Evolutionary conservation across 1,284 basidiomycete species (phyloP).

Genomic region (Ceratobasidium sp.): DNA sequence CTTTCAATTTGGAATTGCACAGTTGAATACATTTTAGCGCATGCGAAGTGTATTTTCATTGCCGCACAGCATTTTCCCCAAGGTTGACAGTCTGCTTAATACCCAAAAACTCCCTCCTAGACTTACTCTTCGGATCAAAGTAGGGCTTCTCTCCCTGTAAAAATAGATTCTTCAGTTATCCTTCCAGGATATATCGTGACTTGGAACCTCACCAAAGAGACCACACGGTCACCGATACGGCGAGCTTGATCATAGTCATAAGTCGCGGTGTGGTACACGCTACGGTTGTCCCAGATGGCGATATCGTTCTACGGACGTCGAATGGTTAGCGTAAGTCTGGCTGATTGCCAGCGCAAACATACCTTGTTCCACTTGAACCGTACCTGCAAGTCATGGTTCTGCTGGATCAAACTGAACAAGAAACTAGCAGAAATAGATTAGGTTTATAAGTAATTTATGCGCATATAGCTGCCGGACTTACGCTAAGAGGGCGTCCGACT

Average conservation of each 20-base stretch:
- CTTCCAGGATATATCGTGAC: neutral
- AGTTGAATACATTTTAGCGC: too few species aligned
- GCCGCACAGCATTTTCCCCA: conserved; percentile 2
- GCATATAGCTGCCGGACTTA: neutral
- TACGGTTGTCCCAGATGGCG: conserved; percentile 58
- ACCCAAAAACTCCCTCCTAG: conserved; percentile 56
- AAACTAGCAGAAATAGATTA: conserved; percentile 44
- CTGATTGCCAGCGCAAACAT: neutral
- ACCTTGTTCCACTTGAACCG: conserved; percentile 55
- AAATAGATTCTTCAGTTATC: neutral
- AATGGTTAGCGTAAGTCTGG: neutral
- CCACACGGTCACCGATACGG: conserved; percentile 65
- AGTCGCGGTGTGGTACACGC: conserved; percentile 62
- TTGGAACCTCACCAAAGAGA: conserved; percentile 51
- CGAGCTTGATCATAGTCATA: conserved; percentile 60
- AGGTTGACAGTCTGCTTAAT: conserved; percentile 23
- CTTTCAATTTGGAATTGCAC: too few species aligned
- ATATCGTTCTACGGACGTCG: conserved; percentile 45
- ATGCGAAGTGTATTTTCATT: too few species aligned
- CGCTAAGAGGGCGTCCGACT: conserved; percentile 61
- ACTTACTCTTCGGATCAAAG: conserved; percentile 61
- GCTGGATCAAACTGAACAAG: conserved; percentile 57
- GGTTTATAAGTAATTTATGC: neutral
- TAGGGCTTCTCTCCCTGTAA: conserved; percentile 66
- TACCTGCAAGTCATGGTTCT: conserved; percentile 72